Evolutionary conservation across 2,329 filamentous ascomycete species (phyloP).

Genomic region (Phymatotrichopsis omnivora): DNA sequence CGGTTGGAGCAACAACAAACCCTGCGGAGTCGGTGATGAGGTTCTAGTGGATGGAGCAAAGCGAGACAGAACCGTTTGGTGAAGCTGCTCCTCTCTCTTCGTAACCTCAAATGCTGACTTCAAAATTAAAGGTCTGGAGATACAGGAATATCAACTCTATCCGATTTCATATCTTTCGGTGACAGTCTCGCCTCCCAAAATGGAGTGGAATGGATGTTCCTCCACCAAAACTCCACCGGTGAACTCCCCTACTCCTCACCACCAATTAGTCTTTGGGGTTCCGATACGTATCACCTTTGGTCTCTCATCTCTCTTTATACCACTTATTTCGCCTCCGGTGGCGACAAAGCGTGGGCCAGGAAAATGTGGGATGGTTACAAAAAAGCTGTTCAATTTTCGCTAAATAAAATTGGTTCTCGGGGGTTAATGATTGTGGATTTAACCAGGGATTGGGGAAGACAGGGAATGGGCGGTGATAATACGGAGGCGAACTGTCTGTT

Average conservation of each 20-base stretch:
- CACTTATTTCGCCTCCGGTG: conserved; percentile 2
- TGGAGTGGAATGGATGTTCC: neutral
- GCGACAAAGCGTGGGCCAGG: conserved; percentile 3
- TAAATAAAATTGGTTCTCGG: conserved; percentile 4
- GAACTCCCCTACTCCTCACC: conserved; percentile 1
- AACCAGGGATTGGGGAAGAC: conserved; percentile 3
- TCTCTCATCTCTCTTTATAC: neutral
- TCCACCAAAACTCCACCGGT: conserved; percentile 1
- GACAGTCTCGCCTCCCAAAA: neutral
- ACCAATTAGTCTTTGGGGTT: neutral
- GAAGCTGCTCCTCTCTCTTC: neutral
- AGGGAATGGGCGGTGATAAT: conserved; percentile 3
- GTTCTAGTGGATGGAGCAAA: conserved; percentile 6
- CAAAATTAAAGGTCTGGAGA: conserved; percentile 1
- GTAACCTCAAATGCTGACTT: neutral
- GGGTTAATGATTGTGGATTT: neutral
- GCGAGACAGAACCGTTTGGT: conserved; percentile 4
- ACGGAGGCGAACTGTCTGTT: conserved; percentile 4
- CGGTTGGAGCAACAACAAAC: conserved; percentile 1
- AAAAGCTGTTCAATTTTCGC: conserved; percentile 8
- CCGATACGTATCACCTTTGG: conserved; percentile 6
- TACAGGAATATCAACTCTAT: conserved; percentile 1
- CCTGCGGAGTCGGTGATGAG: conserved; percentile 1
- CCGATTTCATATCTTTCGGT: conserved; percentile 3
- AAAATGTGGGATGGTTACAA: conserved; percentile 6